Base-by-base conservation (phyloP, 352 stramenopile species). In the Pythium folliculosum region DNA sequence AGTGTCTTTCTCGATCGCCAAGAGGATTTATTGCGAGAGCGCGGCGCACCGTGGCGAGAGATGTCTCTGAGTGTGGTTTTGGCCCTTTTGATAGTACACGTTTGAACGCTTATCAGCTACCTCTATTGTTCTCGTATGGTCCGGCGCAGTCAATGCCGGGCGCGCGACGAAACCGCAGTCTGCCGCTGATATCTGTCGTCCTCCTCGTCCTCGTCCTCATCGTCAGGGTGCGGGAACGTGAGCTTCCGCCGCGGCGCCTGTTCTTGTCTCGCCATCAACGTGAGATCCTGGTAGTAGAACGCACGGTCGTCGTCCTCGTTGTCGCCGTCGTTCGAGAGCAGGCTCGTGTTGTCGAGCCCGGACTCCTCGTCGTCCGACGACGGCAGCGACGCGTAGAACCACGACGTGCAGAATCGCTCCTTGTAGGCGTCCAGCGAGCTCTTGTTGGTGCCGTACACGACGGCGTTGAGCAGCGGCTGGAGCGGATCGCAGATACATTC, bases 371-470 rank as follows among this genome's bases (percentile, higher is more conserved):
- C 84, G 23, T 89, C 82, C 16, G 76, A 85, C 17, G 84, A 91
- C 47, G 76, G 72, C 60, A 91, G 59, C 57, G 80, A 86, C 17
- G 79, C 67, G 64, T 89, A 81, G 50, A 84, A 83, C 84, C 81
- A 92, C 5, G 67, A 61, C n/a, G 77, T 69, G 49, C 79, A 91
- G 62, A 90, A 89, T 0, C 79, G 76, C 38, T 88, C 82, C 53
- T 86, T 88, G 65, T 89, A 92, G 27, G 84, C 78, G 51, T 90
- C 75, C n/a, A 91, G 60, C 9, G 79, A 86, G 62, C 83, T 77
- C 40, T 86, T 88, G 76, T 88, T 92, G 21, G 80, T 91, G 35
- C 81, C 84, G 53, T 92, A 91, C 8, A 73, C 80, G 10, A 92
- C 53, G 21, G 79, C 81, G 22, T 91, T 91, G 22, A 91, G 69